Evolutionary conservation across 257 asterid genomes (phyloP).

Genomic region (Coffea eugenioides): DNA sequence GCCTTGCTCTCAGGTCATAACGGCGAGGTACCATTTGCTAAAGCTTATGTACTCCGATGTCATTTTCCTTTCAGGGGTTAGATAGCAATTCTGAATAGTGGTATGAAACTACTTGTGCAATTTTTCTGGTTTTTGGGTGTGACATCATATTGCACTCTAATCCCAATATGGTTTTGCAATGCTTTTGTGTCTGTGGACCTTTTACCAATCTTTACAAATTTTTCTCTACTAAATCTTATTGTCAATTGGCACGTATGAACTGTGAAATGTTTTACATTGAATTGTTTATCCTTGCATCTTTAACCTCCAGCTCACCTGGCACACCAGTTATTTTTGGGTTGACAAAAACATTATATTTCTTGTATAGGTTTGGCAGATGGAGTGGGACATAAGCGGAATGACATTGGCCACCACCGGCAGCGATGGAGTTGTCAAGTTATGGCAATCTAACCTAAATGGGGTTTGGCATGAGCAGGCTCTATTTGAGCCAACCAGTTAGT

Average conservation of each 20-base stretch:
- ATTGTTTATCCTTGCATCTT: neutral
- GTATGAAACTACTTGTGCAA: neutral
- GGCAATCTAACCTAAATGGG: slow-evolving; percentile 84
- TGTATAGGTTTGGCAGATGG: slow-evolving; percentile 82
- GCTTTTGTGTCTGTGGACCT: too few species aligned
- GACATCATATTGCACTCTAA: neutral
- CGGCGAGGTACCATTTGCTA: slow-evolving; percentile 53
- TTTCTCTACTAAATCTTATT: neutral
- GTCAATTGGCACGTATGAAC: neutral
- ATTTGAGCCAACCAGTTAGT: slow-evolving; percentile 48
- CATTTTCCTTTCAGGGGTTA: neutral
- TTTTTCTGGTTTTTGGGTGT: neutral
- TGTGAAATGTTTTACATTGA: neutral
- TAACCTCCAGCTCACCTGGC: neutral
- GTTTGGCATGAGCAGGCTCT: slow-evolving; percentile 78
- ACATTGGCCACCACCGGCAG: slow-evolving; percentile 78
- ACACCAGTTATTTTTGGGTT: neutral
- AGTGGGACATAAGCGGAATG: slow-evolving; percentile 99
- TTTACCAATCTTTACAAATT: neutral
- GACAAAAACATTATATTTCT: neutral
- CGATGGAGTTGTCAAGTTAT: slow-evolving; percentile 73
- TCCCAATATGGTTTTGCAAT: neutral
- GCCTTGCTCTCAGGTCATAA: slow-evolving; percentile 66
- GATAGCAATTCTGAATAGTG: too few species aligned
- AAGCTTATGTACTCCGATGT: slow-evolving; percentile 3